Conservation (phyloP, 495 filamentous ascomycete species). For the Pseudomonodictys pantanalensis region DNA sequence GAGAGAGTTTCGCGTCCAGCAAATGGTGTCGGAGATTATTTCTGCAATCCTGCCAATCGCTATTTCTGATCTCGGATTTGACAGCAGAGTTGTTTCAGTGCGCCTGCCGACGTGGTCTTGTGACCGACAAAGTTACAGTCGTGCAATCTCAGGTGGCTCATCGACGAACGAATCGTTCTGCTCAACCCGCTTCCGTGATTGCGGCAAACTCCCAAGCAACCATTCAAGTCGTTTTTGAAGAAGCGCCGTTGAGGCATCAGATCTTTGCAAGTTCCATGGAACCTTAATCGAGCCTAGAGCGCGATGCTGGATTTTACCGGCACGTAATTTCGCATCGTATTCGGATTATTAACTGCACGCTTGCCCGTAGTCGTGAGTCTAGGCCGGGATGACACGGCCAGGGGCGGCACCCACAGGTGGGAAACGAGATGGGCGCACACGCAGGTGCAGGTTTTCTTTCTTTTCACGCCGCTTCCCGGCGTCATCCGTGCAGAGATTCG, state of each 20-base stretch:
- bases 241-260: too few species aligned
- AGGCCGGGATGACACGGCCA: conserved; percentile 1
- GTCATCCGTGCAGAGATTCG: conserved; percentile 30
- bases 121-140: conserved; percentile 7
- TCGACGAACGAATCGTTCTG: background rate
- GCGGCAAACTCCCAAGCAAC: conserved; percentile 13
- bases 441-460: conserved; percentile 21
- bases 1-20: conserved; percentile 16
- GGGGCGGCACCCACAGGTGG: conserved; percentile 3
- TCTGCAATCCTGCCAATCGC: conserved; percentile 22
- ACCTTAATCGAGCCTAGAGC: conserved; percentile 12
- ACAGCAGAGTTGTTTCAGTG: conserved; percentile 18
- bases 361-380: conserved; percentile 9
- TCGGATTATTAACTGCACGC: conserved; percentile 20
- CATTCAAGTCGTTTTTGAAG: too few species aligned
- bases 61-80: conserved; percentile 5
- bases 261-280: conserved; percentile 1
- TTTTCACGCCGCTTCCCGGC: conserved; percentile 24
- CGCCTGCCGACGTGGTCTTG: background rate
- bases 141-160: background rate
- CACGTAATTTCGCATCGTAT: conserved; percentile 18
- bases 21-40: conserved; percentile 33
- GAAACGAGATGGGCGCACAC: conserved; percentile 23
- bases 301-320: conserved; percentile 4
- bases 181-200: too few species aligned